phyloP scores from a whole-genome alignment of 129 eudicot species.

The Saposhnikovia divaricata region DNA sequence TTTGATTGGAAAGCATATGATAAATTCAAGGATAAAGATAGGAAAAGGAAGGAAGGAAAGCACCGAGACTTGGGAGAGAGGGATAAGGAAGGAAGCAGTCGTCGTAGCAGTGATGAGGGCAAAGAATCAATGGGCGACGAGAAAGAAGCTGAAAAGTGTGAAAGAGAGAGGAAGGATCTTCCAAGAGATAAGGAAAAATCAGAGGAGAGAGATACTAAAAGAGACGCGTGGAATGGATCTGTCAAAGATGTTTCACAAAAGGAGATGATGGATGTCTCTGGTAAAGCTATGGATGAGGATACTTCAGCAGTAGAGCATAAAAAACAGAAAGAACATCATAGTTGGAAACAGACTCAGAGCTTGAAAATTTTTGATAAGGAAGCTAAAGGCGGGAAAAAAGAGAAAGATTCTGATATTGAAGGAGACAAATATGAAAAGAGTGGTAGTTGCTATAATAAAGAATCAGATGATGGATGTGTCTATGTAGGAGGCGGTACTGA shows the following conservation, averaged over 20 bases:
- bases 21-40: conserved; percentile 64
- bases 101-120: conserved; percentile 39
- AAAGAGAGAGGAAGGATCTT: conserved; percentile 56
- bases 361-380: conserved; percentile 58
- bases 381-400: conserved; percentile 57
- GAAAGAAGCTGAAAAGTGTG: conserved; percentile 65
- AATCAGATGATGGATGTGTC: conserved; percentile 62
- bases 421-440: conserved; percentile 68
- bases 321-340: conserved; percentile 58
- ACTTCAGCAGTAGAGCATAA: conserved; percentile 37
- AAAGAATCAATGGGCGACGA: conserved; percentile 57
- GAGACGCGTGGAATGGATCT: conserved; percentile 39
- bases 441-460: conserved; percentile 62
- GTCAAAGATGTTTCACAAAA: conserved; percentile 57
- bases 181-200: conserved; percentile 56
- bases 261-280: conserved; percentile 42
- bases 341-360: conserved; percentile 33
- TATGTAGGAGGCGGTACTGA: conserved; percentile 61
- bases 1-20: conserved; percentile 61
- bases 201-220: conserved; percentile 55
- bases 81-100: conserved; percentile 66
- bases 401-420: conserved; percentile 67
- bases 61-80: conserved; percentile 76
- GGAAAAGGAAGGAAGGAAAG: conserved; percentile 81
- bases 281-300: conserved; percentile 49